A percentile compares a stretch with the other conserved stretches of the same genome.
Evolutionary conservation across 768 basidiomycete genomes (phyloP).

Genomic region (Suillus discolor): DNA sequence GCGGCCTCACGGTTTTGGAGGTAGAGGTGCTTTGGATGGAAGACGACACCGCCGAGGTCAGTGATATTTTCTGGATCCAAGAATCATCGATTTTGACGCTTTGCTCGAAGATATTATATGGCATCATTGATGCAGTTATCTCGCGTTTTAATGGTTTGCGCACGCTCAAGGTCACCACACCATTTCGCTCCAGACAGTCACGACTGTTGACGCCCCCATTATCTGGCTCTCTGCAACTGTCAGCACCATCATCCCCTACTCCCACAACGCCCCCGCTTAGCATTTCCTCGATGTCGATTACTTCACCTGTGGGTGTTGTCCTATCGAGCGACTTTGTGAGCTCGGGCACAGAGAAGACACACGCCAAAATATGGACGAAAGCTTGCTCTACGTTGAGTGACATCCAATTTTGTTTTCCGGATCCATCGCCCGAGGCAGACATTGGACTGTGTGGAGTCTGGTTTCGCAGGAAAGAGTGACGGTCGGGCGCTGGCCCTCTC

Average conservation of each 20-base stretch:
- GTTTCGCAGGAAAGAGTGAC: conserved; percentile 26
- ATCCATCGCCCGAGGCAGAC: conserved; percentile 26
- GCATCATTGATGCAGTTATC: conserved; percentile 33
- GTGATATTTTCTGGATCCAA: conserved; percentile 1
- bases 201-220: conserved; percentile 4
- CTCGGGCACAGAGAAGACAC: conserved; percentile 25
- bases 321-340: conserved; percentile 31
- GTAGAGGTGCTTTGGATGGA: conserved; percentile 31
- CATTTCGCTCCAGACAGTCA: conserved; percentile 30
- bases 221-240: conserved; percentile 6
- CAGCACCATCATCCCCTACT: conserved; percentile 17
- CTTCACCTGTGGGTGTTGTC: background rate
- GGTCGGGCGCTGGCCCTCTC: background rate
- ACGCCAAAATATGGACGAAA: conserved; percentile 32
- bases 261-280: background rate
- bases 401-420: conserved; percentile 34
- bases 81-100: conserved; percentile 2
- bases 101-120: conserved; percentile 26
- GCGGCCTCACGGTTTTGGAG: conserved; percentile 25
- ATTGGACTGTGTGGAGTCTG: conserved; percentile 34
- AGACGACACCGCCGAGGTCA: conserved; percentile 31
- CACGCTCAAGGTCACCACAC: conserved; percentile 33
- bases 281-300: conserved; percentile 3
- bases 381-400: conserved; percentile 28
- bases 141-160: conserved; percentile 32